Evolutionary conservation across 2,329 filamentous ascomycete species (phyloP).

Genomic region (Ceratocystis papillata): DNA sequence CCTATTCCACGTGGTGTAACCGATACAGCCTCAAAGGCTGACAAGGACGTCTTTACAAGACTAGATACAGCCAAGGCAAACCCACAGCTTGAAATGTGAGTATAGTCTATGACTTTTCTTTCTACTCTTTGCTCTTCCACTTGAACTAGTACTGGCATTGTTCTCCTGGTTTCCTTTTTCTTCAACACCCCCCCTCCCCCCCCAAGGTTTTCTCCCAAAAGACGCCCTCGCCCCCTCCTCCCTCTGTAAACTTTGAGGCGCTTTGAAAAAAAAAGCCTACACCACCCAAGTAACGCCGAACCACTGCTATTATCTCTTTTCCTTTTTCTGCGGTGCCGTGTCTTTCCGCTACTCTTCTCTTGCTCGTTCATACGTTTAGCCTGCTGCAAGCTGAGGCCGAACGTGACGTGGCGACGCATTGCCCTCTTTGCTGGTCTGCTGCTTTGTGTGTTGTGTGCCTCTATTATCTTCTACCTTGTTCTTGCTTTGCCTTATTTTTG

Average conservation of each 20-base stretch:
- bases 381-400: slow-evolving; percentile 3
- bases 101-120: slow-evolving; percentile 1
- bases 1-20: slow-evolving; percentile 19
- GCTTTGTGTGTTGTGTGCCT: slow-evolving; percentile 14
- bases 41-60: not conserved
- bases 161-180: not conserved
- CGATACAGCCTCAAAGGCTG: slow-evolving; percentile 10
- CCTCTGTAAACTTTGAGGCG: not conserved
- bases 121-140: not conserved
- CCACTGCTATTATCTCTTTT: not conserved
- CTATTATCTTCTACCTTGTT: not conserved
- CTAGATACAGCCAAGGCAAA: not conserved
- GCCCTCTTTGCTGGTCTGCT: slow-evolving; percentile 15
- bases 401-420: slow-evolving; percentile 23
- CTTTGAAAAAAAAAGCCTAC: slow-evolving; percentile 13
- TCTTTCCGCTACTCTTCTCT: slow-evolving; percentile 14
- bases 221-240: not conserved
- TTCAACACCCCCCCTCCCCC: not conserved
- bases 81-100: slow-evolving; percentile 10
- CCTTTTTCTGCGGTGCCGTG: slow-evolving; percentile 5
- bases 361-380: slow-evolving; percentile 4
- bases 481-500: not conserved
- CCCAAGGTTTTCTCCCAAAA: not conserved
- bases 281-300: slow-evolving; percentile 11
- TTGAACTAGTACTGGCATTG: not conserved